These are phyloP conservation scores for Tagetes erecta DNA, from an alignment of 129 eudicot species.

Conservation along the genomic window DNA sequence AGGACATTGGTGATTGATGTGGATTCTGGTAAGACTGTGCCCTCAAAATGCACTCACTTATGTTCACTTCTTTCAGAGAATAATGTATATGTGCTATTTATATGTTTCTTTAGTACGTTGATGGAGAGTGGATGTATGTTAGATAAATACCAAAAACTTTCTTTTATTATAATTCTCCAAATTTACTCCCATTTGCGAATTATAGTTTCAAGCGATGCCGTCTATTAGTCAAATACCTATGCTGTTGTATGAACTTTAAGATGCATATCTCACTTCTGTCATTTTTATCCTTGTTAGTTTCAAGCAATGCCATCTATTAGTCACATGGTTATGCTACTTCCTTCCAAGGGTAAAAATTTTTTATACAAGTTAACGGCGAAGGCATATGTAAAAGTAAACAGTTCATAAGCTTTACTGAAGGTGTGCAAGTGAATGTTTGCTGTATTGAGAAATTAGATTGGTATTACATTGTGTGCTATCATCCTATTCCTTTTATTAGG, in stretches of 20 bases:
- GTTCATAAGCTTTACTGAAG: background rate
- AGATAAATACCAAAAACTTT: background rate
- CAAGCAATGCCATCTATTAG: too few relatives aligned
- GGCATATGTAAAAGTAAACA: background rate
- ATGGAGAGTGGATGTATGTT: background rate
- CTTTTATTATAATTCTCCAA: background rate
- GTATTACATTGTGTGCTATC: background rate
- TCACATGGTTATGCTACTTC: too few relatives aligned
- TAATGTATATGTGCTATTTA: background rate
- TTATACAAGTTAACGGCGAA: background rate
- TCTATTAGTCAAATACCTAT: background rate
- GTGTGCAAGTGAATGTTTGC: background rate
- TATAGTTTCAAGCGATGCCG: background rate
- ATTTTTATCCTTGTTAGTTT: background rate
- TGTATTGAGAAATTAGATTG: background rate
- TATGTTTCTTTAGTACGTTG: background rate
- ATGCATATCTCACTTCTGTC: background rate
- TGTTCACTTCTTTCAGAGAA: background rate
- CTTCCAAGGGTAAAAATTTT: too few relatives aligned
- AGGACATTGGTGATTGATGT: slow-evolving; percentile 56
- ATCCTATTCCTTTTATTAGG: background rate
- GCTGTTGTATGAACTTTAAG: background rate
- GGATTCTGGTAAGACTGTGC: slow-evolving; percentile 54
- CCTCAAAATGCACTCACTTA: background rate
- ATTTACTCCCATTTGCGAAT: background rate